Evolutionary conservation across 768 basidiomycete genomes (phyloP).

Genomic region (Hericium erinaceus): DNA sequence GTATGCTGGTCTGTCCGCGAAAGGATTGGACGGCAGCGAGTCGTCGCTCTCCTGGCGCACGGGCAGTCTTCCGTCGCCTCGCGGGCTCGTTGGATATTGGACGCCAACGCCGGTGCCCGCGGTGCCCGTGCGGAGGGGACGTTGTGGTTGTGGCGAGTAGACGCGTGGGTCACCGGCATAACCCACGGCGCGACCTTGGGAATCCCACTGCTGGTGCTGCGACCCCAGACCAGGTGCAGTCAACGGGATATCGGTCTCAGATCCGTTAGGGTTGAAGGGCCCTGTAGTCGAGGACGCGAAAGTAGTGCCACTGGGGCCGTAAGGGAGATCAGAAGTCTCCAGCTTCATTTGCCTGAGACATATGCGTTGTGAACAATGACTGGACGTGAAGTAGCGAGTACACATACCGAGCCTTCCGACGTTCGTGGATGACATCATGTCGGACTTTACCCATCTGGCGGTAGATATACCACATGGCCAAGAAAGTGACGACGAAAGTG

Average conservation of each 20-base stretch:
- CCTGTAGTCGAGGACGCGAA: slow-evolving; percentile 22
- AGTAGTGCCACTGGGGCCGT: slow-evolving; percentile 12
- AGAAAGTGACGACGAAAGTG: slow-evolving; percentile 62
- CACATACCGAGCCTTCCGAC: slow-evolving; percentile 60
- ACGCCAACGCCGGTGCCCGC: background rate
- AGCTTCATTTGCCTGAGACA: slow-evolving; percentile 45
- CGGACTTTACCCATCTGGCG: slow-evolving; percentile 61
- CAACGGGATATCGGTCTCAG: slow-evolving; percentile 36
- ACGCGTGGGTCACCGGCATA: slow-evolving; percentile 35
- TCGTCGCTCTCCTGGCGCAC: background rate
- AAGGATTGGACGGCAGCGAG: background rate
- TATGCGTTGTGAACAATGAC: background rate
- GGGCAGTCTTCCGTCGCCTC: slow-evolving; percentile 1
- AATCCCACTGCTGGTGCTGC: slow-evolving; percentile 45
- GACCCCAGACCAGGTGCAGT: background rate
- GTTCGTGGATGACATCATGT: slow-evolving; percentile 54
- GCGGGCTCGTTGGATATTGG: background rate
- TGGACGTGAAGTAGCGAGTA: background rate
- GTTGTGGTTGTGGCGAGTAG: slow-evolving; percentile 42
- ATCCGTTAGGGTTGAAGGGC: slow-evolving; percentile 28
- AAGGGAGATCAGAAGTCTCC: slow-evolving; percentile 9
- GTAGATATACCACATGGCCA: slow-evolving; percentile 81
- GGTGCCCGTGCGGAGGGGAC: background rate
- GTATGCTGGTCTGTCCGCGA: background rate
- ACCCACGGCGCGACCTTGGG: slow-evolving; percentile 38